phyloP scores from a whole-genome alignment of 345 rosid species.

The Acer yangbiense region DNA sequence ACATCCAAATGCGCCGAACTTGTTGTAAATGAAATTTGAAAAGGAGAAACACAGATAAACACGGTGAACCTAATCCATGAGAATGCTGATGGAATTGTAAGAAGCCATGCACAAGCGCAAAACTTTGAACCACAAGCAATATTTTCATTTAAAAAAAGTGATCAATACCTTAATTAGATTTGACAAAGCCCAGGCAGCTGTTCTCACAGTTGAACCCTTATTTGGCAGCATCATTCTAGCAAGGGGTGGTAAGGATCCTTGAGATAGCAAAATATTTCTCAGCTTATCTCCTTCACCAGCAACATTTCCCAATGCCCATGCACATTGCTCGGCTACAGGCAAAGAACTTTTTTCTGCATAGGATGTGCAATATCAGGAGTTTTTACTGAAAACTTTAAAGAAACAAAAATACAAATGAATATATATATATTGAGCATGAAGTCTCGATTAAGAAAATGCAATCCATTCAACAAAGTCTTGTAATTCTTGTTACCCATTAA shows the following conservation, averaged over 20 bases:
- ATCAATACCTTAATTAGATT: conserved; percentile 83
- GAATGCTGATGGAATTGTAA: not conserved
- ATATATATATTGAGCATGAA: no score
- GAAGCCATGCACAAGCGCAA: not conserved
- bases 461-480: no score
- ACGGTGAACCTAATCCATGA: not conserved
- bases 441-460: no score
- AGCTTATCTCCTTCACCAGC: conserved; percentile 98
- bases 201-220: conserved; percentile 91
- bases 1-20: conserved; percentile 34
- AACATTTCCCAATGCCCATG: conserved; percentile 97
- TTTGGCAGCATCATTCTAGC: conserved; percentile 95
- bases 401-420: not conserved
- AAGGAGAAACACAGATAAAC: not conserved
- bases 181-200: conserved; percentile 98
- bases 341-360: conserved; percentile 79
- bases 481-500: no score
- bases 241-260: conserved; percentile 88
- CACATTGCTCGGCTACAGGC: conserved; percentile 96
- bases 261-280: conserved; percentile 79
- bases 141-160: conserved; percentile 5
- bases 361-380: conserved; percentile 23
- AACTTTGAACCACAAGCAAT: conserved; percentile 1
- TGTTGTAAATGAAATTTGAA: conserved; percentile 32
- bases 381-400: conserved; percentile 11